Evolutionary conservation across 768 basidiomycete genomes (phyloP).

Genomic region (Collybia sp.): DNA sequence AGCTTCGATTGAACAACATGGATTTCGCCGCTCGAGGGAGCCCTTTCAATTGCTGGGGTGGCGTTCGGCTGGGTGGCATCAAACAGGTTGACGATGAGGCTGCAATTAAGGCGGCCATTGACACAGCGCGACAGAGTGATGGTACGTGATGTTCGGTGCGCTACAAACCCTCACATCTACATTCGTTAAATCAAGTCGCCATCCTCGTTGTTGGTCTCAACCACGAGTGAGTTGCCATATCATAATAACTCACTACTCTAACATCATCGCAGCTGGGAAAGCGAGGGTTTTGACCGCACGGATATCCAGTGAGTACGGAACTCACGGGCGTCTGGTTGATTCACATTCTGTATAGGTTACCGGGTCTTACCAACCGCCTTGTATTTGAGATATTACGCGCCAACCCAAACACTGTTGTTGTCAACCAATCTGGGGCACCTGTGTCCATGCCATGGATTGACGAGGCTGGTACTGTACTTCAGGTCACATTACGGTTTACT

Average conservation of each 20-base stretch:
- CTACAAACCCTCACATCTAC: neutral
- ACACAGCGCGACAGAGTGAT: slow-evolving; percentile 34
- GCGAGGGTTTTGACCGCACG: slow-evolving; percentile 55
- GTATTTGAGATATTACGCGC: slow-evolving; percentile 40
- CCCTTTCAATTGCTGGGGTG: slow-evolving; percentile 34
- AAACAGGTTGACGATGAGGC: slow-evolving; percentile 27
- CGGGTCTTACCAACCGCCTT: slow-evolving; percentile 47
- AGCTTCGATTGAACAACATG: slow-evolving; percentile 27
- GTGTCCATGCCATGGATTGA: slow-evolving; percentile 55
- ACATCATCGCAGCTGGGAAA: slow-evolving; percentile 33
- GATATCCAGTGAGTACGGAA: slow-evolving; percentile 30
- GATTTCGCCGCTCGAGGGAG: slow-evolving; percentile 27
- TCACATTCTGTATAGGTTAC: slow-evolving; percentile 27
- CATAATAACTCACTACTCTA: neutral
- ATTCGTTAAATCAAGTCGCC: slow-evolving; percentile 21
- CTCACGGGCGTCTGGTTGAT: neutral
- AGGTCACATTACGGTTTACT: slow-evolving; percentile 22
- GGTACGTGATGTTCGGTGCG: no score
- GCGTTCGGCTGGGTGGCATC: slow-evolving; percentile 31
- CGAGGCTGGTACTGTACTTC: slow-evolving; percentile 29
- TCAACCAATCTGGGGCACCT: slow-evolving; percentile 52
- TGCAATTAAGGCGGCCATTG: slow-evolving; percentile 35
- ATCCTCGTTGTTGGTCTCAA: slow-evolving; percentile 52
- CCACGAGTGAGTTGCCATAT: slow-evolving; percentile 34
- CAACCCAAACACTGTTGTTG: slow-evolving; percentile 51